Evolutionary conservation across 2,329 filamentous ascomycete genomes (phyloP), one percentile per base, ranked within the genome.

Genomic region (Dactylellina leptospora): DNA sequence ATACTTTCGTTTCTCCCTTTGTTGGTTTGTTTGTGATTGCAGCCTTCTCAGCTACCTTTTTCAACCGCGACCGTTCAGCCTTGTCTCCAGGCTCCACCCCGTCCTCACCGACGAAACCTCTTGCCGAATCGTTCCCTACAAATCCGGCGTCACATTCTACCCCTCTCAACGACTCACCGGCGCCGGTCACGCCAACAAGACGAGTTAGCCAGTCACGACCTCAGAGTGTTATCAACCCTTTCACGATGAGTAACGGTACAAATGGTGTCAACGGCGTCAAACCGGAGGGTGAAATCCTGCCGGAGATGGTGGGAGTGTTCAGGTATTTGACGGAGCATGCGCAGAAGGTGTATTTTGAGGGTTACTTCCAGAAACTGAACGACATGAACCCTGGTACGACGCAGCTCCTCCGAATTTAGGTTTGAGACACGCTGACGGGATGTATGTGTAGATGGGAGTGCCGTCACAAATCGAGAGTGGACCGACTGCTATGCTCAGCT

Each of bases 311-410:
- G 81, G 93, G 93, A 74, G 93, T 97, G 77, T 97, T 97, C 81
- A 91, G 87, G 72, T 95, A 92, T 78, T 85, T 99, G 75, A 97
- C 96, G 81, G 95, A 90, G 81, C 95, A 99, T 80, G 89, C 88
- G 66, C 97, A 97, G 81, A 97, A 97, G 82, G 83, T 97, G 62
- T 99, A 97, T 79, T 93, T 97, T 76, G 95, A 99, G 81, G 95
- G 95, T 36, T 99, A 97, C 78, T 97, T 99, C 76, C 82, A 99
- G 76, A 99, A 97, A 81, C 83, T 99, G 51, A 93, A 97, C 80
- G 95, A 99, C 80, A 88, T 96, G 76, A 96, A 97, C 78, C 89
- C 88, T 61, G 88, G 93, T 96, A n/a, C 30, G n/a, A n/a, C n/a
- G n/a, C n/a, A n/a, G n/a, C n/a, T n/a, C n/a, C n/a, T n/a, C n/a